Evolutionary conservation across 2,329 filamentous ascomycete genomes (phyloP), one percentile per base, ranked within the genome.

Genomic region (Coleophoma cylindrospora): DNA sequence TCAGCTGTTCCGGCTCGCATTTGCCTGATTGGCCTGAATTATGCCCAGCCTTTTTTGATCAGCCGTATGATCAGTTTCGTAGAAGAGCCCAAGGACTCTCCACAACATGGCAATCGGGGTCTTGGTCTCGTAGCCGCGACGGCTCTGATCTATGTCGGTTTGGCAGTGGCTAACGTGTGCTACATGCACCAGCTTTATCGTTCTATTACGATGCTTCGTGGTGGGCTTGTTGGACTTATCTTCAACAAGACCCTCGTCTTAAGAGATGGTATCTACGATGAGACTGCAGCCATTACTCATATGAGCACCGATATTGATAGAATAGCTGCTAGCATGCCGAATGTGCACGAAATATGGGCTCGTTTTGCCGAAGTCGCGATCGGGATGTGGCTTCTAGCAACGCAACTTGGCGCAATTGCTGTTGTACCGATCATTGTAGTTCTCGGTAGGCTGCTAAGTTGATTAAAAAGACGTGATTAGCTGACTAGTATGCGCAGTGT

Each of bases 261-360:
- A 19, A 43, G 51, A 32, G 40, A 45, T 57, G 38, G 50, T 38
- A 19, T 51, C 33, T 5, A 67, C 48, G 62, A 64, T 11, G 67
- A 70, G 1, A 63, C 64, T 21, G 62, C 66, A 19, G 68, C 71
- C 2, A 54, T 74, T 13, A 74, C 70, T 4, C 54, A 74, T 13
- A 74, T 74, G 71, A 72, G 69, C 47, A 68, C 72, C 1, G 72
- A 74, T 54, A 64, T 74, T 11, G 72, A 74, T 54, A 59, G 70
- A 34, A 71, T 75, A 12, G 66, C 67, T 4, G 60, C 66, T 14
- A 69, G 69, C 12, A 66, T 70, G 63, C 63, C 66, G 33, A 65
- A 62, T 2, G 64, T 74, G 52, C 70, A 75, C 51, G 72, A 74
- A 33, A 67, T 70, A 8, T 76, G 73, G 68, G 70, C 68, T 1